Base-by-base conservation (phyloP, 2,329 filamentous ascomycete genomes). In the Monosporascus sp. region DNA sequence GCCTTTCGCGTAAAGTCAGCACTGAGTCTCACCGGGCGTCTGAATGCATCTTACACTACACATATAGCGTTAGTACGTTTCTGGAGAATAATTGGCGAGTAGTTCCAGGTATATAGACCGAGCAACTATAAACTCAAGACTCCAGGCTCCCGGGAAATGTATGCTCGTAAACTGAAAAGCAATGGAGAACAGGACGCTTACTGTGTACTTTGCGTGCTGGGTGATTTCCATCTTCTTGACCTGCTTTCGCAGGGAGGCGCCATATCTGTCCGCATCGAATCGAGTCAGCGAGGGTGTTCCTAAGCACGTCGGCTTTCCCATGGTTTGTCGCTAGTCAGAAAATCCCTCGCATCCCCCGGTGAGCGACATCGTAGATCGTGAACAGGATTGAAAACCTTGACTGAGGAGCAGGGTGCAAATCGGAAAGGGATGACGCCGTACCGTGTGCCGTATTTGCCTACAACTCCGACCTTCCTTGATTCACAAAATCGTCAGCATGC, bases 151-250 rank as follows among this genome's bases (percentile, higher is more conserved):
- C 5, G 9, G 9, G 27, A 31, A 31, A 31, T 31, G 27, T 31
- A 31, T 11, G 9, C 27, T 11, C 27, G 5, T 24, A 3, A 1
- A 31, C 9, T 11, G 9, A 31, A 31, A 31, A 5, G 27, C 3
- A 31, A 31, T 31, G 27, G 11, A 31, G 11, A 5, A 31, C 27
- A 2, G 27, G 27, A 17, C 11, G 27, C 31, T n/a, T 52, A 41
- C 58, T 44, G 51, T 55, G 53, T 97, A 97, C 77, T 88, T 88
- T 81, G 91, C 91, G 84, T 99, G 94, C 80, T 97, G 94, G 71
- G 90, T 90, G 77, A 97, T 90, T 88, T 97, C 94, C 88, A 97
- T 96, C 90, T 97, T 97, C 91, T 97, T 97, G 74, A 94, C 88
- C 77, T 91, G 92, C 86, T 97, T 97, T 81, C 92, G 91, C 80